A percentile compares a stretch with the other conserved stretches of the same genome.
Evolutionary conservation across 768 basidiomycete genomes (phyloP).

Genomic region (Cystofilobasidium ferigula): DNA sequence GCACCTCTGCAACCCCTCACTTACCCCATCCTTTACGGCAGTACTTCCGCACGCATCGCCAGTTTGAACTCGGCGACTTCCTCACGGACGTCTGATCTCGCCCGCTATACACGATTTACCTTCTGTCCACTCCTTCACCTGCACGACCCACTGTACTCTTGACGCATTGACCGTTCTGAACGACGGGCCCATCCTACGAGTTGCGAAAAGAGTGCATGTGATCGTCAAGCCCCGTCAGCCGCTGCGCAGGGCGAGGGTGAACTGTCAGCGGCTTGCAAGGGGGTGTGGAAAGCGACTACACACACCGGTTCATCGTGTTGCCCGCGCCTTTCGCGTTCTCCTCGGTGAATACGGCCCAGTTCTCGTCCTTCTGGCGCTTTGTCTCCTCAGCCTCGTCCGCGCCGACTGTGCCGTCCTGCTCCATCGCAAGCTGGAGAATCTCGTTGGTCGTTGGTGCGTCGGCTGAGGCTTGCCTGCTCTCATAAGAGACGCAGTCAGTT

Average conservation of each 20-base stretch:
- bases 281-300: neutral
- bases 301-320: conserved; percentile 69
- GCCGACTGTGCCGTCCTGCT: conserved; percentile 65
- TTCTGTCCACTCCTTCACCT: no score
- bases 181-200: no score
- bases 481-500: no score
- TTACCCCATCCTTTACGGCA: neutral
- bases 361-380: conserved; percentile 73
- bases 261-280: neutral
- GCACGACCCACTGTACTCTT: no score
- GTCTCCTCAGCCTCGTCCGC: conserved; percentile 62
- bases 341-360: conserved; percentile 83
- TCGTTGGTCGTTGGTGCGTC: conserved; percentile 61
- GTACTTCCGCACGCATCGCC: conserved; percentile 10
- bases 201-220: no score
- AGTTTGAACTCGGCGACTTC: conserved; percentile 9
- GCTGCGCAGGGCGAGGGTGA: neutral
- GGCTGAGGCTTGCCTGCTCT: conserved; percentile 54
- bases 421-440: conserved; percentile 63
- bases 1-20: no score
- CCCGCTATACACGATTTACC: no score
- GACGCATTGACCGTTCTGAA: no score
- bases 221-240: neutral
- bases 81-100: no score
- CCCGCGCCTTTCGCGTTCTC: conserved; percentile 80